Conservation (phyloP, 106 monocot genomes). For the Acorus gramineus region DNA sequence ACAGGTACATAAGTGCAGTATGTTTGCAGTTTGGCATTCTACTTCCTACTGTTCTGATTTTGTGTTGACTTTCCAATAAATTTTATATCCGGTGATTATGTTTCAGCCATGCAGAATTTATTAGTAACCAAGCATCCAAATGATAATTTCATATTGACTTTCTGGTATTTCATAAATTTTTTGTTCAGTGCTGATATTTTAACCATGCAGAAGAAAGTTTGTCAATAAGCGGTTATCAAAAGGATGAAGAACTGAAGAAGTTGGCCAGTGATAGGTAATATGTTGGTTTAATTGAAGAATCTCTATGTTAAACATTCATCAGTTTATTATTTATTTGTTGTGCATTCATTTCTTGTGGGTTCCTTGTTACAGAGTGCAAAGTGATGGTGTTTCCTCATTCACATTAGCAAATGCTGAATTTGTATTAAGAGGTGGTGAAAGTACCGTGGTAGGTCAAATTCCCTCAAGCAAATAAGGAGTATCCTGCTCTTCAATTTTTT, state of each 20-base stretch:
- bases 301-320: background rate
- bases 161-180: background rate
- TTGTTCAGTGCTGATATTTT: background rate
- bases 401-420: conserved; percentile 43
- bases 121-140: too few relatives aligned
- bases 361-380: conserved; percentile 26
- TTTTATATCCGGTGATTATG: too few relatives aligned
- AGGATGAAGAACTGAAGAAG: conserved; percentile 19
- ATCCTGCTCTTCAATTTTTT: too few relatives aligned
- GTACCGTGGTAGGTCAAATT: conserved; percentile 44
- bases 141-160: too few relatives aligned
- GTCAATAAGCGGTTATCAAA: conserved; percentile 10
- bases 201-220: conserved; percentile 29
- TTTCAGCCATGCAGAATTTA: too few relatives aligned
- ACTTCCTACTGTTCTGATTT: too few relatives aligned
- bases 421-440: conserved; percentile 62
- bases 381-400: conserved; percentile 26
- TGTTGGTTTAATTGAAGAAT: background rate
- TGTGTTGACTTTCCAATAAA: too few relatives aligned
- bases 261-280: conserved; percentile 40
- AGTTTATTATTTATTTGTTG: background rate
- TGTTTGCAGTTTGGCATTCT: too few relatives aligned
- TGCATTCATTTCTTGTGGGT: background rate
- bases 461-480: too few relatives aligned
- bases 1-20: too few relatives aligned